These are phyloP conservation scores for Globisporangium ultimum DNA, from an alignment of 352 stramenopile genomes.

Conservation along the genomic window DNA sequence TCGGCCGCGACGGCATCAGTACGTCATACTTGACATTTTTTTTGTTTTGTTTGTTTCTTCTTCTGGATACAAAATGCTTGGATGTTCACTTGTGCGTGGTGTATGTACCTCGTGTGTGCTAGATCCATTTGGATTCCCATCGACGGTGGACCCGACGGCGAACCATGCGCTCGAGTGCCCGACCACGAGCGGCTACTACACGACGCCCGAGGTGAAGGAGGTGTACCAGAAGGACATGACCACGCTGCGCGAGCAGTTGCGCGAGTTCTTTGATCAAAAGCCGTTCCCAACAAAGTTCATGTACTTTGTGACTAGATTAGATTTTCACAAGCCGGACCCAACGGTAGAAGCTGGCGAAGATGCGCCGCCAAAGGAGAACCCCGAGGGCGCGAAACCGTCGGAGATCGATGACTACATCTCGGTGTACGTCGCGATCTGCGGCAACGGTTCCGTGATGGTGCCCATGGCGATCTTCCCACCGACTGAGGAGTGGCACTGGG, in stretches of 20 bases:
- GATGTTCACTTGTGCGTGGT: conserved; percentile 1
- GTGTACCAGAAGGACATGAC: conserved; percentile 70
- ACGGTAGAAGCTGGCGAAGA: conserved; percentile 33
- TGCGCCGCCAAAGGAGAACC: conserved; percentile 7
- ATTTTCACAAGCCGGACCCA: conserved; percentile 69
- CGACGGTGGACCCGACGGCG: conserved; percentile 56
- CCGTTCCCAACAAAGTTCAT: conserved; percentile 80
- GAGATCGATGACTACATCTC: conserved; percentile 66
- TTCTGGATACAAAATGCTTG: too few species aligned
- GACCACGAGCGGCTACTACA: conserved; percentile 61
- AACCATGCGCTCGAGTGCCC: conserved; percentile 59
- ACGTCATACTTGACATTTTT: conserved; percentile 19
- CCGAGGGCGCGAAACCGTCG: conserved; percentile 7
- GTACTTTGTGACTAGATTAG: conserved; percentile 83
- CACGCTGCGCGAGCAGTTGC: conserved; percentile 56
- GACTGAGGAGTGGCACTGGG: conserved; percentile 77
- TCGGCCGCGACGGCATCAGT: conserved; percentile 75
- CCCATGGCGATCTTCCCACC: conserved; percentile 84
- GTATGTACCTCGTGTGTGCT: neutral
- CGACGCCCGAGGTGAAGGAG: conserved; percentile 60
- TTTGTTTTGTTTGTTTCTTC: neutral
- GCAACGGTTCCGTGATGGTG: conserved; percentile 84
- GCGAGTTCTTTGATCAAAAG: conserved; percentile 80
- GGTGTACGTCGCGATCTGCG: conserved; percentile 83
- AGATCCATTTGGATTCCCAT: conserved; percentile 66